Base-by-base conservation (phyloP, 1,284 basidiomycete species). In the Malassezia obtusa region DNA sequence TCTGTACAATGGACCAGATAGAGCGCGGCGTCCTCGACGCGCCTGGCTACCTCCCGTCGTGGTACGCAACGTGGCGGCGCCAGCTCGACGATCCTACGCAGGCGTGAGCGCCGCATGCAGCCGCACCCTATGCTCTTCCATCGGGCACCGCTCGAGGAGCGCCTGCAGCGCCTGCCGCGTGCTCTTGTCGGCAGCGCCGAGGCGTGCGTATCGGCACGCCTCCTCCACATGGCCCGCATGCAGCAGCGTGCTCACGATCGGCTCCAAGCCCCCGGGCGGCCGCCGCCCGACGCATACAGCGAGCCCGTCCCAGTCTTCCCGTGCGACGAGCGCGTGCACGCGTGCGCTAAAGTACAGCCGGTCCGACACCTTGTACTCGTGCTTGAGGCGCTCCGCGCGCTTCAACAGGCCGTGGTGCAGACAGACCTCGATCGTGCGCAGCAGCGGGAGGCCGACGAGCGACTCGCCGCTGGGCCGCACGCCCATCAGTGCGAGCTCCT, bases 181-280 rank as follows among this genome's bases (percentile, higher is more conserved):
- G 7, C 28, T 28, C 40, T 49, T 41, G 37, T 53, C 52, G 21
- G 19, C 19, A 14, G 33, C 46, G 33, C 45, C 52, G 7, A 32
- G 26, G 0, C 54, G 50, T 9, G 64, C 61, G 45, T 66, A 69
- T 4, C 60, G 49, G 55, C 63, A 43, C 12, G 67, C 62, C 35
- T 66, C 68, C 26, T 64, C 58, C 32, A 63, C 51, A 24, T 63
- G 53, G 24, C 61, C 65, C 17, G 59, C 60, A n/a, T 62, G 57
- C 12, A 73, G 52, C 11, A 73, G 61, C 36, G 53, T 55, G 28
- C 52, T 45, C 12, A 73, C 48, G 43, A 70, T 60, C 0, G 67
- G 65, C 48, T 59, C 62, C 35, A 91, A 96, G 3, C 94, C 92
- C 58, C 96, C 94, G 1, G 94, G 91, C 71, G 86, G 89, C 63